Evolutionary conservation across 192 early-diverging fungal genomes (phyloP), one percentile per base, ranked within the genome.

Genomic region (Gaertneriomyces semiglobifer): DNA sequence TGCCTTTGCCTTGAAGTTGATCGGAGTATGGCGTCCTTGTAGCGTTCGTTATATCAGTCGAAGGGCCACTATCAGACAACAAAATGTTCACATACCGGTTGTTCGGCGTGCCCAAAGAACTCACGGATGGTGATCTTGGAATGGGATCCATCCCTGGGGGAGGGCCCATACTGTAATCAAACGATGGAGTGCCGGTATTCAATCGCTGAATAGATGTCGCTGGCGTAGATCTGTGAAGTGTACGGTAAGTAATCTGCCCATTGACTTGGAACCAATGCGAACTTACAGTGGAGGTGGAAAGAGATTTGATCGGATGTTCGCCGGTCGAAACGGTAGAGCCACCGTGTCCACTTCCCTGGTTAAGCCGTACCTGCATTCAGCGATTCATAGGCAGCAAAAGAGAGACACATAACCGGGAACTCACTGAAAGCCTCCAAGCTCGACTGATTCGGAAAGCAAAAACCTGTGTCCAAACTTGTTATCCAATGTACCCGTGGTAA

Each of bases 381-480:
- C 2, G 25, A 33, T n/a, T n/a, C n/a, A n/a, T 33, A 33, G 2
- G 25, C 25, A 33, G 25, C 25, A 58, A 58, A 33, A 33, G 57
- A 7, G 12, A 1, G 25, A 38, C 57, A 58, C 19, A 33, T 33
- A 33, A 2, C 16, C 48, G 0, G 48, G 18, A 50, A 50, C 12
- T n/a, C 16, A n/a, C 48, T 50, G 48, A 50, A 18, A 50, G 2
- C 12, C 48, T 18, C 12, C 48, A 50, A 33, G 25, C 25, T 66
- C 65, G 18, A 66, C 56, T 4, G 65, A 39, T 46, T 66, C 65
- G 14, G 65, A 66, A 6, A 66, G 56, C 6, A 53, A 55, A 7
- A 66, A 40, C 42, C 58, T 66, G 51, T 66, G 65, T 4, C 65
- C 65, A 57, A 66, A 66, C 55, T 66, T 66, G 54, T 66, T 55